Evolutionary conservation across 2,329 filamentous ascomycete genomes (phyloP).

Genomic region (Talaromyces sp.): DNA sequence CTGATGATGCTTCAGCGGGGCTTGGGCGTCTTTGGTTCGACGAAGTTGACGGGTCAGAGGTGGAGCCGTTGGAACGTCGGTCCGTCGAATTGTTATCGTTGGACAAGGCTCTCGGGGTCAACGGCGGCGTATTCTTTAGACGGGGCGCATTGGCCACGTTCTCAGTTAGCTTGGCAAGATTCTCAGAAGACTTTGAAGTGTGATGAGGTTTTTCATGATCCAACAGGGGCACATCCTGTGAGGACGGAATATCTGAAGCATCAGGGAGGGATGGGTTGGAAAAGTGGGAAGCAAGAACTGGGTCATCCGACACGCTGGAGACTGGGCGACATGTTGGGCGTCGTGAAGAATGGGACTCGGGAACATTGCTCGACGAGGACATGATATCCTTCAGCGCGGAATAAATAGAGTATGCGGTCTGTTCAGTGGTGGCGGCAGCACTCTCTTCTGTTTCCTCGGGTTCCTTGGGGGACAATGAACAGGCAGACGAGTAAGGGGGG

Average conservation of each 20-base stretch:
- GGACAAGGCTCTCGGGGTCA: conserved; percentile 83
- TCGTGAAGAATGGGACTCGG: conserved; percentile 31
- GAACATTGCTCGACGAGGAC: conserved; percentile 28
- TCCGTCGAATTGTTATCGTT: conserved; percentile 46
- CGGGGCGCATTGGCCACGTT: conserved; percentile 55
- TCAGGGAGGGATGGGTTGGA: conserved; percentile 60
- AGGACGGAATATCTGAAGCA: conserved; percentile 44
- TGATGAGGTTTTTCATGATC: conserved; percentile 36
- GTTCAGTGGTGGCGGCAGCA: conserved; percentile 30
- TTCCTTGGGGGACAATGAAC: conserved; percentile 41
- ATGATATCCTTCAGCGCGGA: conserved; percentile 43
- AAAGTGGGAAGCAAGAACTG: conserved; percentile 63
- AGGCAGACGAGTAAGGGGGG: conserved; percentile 40
- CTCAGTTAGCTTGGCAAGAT: conserved; percentile 72
- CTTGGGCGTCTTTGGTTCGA: conserved; percentile 21
- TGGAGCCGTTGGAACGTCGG: conserved; percentile 22
- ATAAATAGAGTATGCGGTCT: conserved; percentile 38
- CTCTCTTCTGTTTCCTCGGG: conserved; percentile 38
- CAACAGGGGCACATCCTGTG: conserved; percentile 49
- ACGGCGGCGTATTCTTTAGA: conserved; percentile 86
- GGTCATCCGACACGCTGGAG: conserved; percentile 60
- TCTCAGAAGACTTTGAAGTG: conserved; percentile 40
- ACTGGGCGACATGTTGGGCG: conserved; percentile 53
- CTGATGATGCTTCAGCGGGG: conserved; percentile 17
- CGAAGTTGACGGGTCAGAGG: conserved; percentile 18